Conservation (phyloP, 345 rosid genomes). For the Moricandia moricandioides region DNA sequence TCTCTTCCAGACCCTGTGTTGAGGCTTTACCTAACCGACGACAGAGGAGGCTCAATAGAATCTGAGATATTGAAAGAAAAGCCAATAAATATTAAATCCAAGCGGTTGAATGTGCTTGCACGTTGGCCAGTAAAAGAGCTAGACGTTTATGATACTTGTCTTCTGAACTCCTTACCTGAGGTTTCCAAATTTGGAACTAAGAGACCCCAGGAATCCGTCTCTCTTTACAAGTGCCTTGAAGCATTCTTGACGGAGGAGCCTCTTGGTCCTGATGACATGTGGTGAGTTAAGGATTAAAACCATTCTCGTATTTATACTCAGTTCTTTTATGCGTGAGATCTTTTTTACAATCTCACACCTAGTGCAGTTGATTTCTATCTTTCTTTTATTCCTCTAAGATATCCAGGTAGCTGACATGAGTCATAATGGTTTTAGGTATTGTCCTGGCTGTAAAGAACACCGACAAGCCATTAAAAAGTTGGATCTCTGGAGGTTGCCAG, state of each 20-base stretch:
- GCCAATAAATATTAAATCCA: slow-evolving; percentile 43
- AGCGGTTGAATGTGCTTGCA: slow-evolving; percentile 60
- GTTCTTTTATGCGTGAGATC: neutral
- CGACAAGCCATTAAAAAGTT: slow-evolving; percentile 89
- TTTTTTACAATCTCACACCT: neutral
- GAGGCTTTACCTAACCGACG: slow-evolving; percentile 63
- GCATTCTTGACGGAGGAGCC: slow-evolving; percentile 97
- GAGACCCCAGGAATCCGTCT: slow-evolving; percentile 79
- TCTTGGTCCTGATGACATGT: slow-evolving; percentile 99
- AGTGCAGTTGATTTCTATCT: neutral
- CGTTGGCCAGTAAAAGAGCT: slow-evolving; percentile 73
- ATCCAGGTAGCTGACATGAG: neutral
- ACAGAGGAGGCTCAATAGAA: slow-evolving; percentile 58
- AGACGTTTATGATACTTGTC: slow-evolving; percentile 51
- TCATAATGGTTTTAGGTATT: slow-evolving; percentile 57
- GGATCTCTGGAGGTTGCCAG: slow-evolving; percentile 97
- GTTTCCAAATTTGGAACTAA: slow-evolving; percentile 68
- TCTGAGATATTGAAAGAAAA: slow-evolving; percentile 55
- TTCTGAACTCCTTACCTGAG: slow-evolving; percentile 68
- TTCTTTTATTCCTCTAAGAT: neutral
- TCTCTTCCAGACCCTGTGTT: slow-evolving; percentile 52
- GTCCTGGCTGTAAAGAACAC: slow-evolving; percentile 90
- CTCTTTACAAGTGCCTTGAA: slow-evolving; percentile 89
- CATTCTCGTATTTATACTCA: slow-evolving; percentile 1
- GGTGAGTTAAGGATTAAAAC: slow-evolving; percentile 52